phyloP scores from a whole-genome alignment of 2,329 filamentous ascomycete species.

The Juglanconis juglandina region DNA sequence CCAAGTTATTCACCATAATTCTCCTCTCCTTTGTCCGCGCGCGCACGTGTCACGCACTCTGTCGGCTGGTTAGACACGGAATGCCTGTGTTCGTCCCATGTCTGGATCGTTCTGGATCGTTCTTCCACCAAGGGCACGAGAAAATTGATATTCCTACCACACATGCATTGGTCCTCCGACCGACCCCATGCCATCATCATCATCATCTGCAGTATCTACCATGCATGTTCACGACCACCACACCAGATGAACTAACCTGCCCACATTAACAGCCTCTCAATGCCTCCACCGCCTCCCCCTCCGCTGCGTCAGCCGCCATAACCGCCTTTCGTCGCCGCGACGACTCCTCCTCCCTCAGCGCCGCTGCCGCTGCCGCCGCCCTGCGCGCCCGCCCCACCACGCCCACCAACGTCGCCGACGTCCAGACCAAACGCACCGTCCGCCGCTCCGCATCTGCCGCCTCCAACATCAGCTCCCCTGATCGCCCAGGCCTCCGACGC shows the following conservation, averaged over 20 bases:
- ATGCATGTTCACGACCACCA: neutral
- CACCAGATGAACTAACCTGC: slow-evolving; percentile 2
- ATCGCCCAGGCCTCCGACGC: slow-evolving; percentile 49
- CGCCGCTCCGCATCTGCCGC: slow-evolving; percentile 75
- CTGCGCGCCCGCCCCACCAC: slow-evolving; percentile 74
- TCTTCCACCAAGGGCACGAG: neutral
- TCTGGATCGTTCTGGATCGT: too few relatives aligned
- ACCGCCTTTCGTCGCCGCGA: slow-evolving; percentile 71
- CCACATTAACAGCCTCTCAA: slow-evolving; percentile 53
- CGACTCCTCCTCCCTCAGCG: slow-evolving; percentile 66
- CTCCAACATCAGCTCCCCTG: slow-evolving; percentile 16
- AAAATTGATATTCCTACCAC: neutral
- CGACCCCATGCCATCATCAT: neutral
- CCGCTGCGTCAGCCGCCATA: slow-evolving; percentile 74
- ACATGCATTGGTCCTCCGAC: neutral
- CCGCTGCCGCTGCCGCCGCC: slow-evolving; percentile 82
- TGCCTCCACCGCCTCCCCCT: slow-evolving; percentile 62
- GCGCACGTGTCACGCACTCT: neutral
- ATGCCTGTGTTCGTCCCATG: too few relatives aligned
- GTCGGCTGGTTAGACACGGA: too few relatives aligned
- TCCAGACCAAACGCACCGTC: slow-evolving; percentile 82
- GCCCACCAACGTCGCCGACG: slow-evolving; percentile 74
- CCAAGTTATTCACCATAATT: slow-evolving; percentile 4
- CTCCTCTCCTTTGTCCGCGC: neutral
- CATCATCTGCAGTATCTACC: too few relatives aligned